A percentile compares a stretch with the other conserved stretches of the same genome.
Conservation (phyloP, 768 basidiomycete genomes). For the Russula dissimulans region DNA sequence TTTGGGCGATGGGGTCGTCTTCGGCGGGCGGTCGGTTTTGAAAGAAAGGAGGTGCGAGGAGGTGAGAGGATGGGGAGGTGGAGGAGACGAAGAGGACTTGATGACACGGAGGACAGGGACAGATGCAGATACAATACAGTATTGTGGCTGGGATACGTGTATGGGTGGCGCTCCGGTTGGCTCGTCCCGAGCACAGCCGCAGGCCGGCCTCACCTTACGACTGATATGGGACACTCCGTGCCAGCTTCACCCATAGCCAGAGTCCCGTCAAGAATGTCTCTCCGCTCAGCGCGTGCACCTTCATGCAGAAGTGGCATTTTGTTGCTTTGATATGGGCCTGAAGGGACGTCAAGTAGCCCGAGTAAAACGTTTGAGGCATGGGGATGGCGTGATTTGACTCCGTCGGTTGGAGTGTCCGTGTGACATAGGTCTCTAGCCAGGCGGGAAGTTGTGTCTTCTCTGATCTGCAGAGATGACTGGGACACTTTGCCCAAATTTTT, state of each 20-base stretch:
- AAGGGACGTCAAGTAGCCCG: not conserved
- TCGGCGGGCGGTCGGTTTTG: no score
- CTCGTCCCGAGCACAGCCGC: no score
- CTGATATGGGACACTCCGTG: not conserved
- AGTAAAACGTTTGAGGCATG: not conserved
- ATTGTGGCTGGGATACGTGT: no score
- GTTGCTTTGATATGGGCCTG: not conserved
- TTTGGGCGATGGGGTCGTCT: no score
- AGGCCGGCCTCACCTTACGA: no score
- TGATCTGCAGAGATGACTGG: no score
- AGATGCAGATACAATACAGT: no score
- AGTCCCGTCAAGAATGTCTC: not conserved
- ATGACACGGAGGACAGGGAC: no score
- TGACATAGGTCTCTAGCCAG: not conserved
- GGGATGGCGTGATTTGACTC: not conserved
- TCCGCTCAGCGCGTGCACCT: not conserved
- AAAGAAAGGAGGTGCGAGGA: no score
- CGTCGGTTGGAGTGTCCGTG: not conserved
- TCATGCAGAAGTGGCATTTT: not conserved
- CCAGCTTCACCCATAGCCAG: not conserved
- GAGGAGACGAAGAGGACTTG: no score
- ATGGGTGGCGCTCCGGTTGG: no score
- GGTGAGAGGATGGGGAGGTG: no score
- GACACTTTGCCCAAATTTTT: not conserved
- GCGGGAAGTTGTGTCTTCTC: not conserved